These are phyloP conservation scores for Leishmania amazonensis DNA, from an alignment of 208 protist species.

Conservation along the genomic window DNA sequence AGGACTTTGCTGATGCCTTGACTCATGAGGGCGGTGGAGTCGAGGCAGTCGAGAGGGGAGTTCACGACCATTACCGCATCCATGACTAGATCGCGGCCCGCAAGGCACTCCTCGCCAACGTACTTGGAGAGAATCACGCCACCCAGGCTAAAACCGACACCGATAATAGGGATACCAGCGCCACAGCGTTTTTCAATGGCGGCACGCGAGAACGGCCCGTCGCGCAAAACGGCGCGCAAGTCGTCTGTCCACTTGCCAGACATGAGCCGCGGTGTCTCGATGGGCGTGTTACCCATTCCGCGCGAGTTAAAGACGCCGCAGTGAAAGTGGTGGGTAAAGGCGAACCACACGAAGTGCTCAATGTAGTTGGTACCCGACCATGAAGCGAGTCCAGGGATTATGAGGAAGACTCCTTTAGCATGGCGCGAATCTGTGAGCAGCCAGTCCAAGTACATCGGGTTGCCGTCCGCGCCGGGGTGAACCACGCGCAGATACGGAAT, in stretches of 20 bases:
- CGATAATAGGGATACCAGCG: conserved; percentile 31
- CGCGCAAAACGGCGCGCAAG: conserved; percentile 39
- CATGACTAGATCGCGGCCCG: conserved; percentile 19
- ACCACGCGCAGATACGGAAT: conserved; percentile 50
- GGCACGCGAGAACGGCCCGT: conserved; percentile 26
- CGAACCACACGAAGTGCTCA: conserved; percentile 55
- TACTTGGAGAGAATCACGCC: conserved; percentile 75
- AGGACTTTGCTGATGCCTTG: conserved; percentile 21
- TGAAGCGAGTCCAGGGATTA: conserved; percentile 76
- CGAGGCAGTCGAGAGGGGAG: conserved; percentile 57
- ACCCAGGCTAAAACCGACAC: conserved; percentile 74
- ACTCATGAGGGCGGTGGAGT: conserved; percentile 38
- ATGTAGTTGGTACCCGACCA: conserved; percentile 81
- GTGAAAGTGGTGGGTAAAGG: conserved; percentile 51
- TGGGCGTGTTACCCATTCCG: conserved; percentile 71
- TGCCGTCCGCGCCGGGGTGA: conserved; percentile 54
- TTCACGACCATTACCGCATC: conserved; percentile 60
- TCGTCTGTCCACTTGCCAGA: conserved; percentile 72
- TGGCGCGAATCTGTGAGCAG: conserved; percentile 12
- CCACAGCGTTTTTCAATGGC: conserved; percentile 40
- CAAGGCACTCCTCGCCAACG: conserved; percentile 50
- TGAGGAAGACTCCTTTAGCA: conserved; percentile 54
- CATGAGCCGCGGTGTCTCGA: conserved; percentile 67
- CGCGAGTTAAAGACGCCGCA: conserved; percentile 73
- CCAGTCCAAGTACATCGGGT: conserved; percentile 80